Percentiles rank a stretch among this genome's conserved stretches.
Evolutionary conservation across 768 basidiomycete genomes (phyloP).

Genomic region (Collybia sordida): DNA sequence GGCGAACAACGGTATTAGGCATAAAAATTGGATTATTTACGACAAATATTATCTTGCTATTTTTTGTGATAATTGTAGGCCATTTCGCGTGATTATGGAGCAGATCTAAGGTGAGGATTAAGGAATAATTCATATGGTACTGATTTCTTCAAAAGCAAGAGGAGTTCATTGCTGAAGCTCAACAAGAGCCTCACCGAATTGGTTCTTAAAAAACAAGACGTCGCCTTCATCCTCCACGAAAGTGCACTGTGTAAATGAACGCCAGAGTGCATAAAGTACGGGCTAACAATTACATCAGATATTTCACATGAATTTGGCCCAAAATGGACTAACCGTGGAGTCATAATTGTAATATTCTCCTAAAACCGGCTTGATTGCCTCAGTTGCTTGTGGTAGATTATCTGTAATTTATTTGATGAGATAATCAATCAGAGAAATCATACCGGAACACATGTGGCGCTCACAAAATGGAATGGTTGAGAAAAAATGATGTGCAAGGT

Average conservation of each 20-base stretch:
- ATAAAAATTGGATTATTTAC: too few relatives aligned
- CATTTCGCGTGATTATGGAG: too few relatives aligned
- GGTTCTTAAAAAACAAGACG: conserved; percentile 56
- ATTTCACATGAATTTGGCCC: not conserved
- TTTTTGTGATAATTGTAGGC: too few relatives aligned
- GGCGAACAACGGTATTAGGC: too few relatives aligned
- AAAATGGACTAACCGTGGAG: conserved; percentile 42
- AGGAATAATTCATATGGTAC: too few relatives aligned
- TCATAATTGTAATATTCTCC: conserved; percentile 59
- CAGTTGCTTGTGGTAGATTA: conserved; percentile 47
- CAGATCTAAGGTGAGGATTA: too few relatives aligned
- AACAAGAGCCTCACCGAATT: conserved; percentile 38
- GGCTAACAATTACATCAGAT: conserved; percentile 21
- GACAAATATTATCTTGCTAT: too few relatives aligned
- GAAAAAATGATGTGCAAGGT: conserved; percentile 65
- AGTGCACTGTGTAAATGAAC: conserved; percentile 57
- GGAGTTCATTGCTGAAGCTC: conserved; percentile 9
- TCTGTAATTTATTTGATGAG: conserved; percentile 28
- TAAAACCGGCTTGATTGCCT: conserved; percentile 46
- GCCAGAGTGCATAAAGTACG: conserved; percentile 48
- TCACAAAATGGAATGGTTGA: conserved; percentile 58
- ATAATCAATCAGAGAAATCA: not conserved
- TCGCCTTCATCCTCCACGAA: conserved; percentile 59
- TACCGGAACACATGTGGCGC: conserved; percentile 16
- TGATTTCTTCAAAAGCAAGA: too few relatives aligned